Evolutionary conservation across 768 basidiomycete genomes (phyloP), one percentile per base, ranked within the genome.

Genomic region (Kwoniella sp.): DNA sequence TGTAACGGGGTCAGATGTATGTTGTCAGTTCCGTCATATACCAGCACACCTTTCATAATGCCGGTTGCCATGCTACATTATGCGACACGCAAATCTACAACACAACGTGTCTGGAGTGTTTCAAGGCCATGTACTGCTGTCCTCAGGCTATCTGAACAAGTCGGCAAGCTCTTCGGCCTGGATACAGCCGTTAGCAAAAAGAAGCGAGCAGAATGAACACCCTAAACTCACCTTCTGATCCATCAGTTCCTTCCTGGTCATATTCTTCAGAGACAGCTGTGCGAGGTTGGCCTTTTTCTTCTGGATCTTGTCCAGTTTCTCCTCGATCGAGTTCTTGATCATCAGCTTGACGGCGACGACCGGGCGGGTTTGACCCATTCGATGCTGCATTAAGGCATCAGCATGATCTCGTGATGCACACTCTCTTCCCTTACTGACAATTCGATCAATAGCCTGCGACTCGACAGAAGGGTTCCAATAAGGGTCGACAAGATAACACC

Each of bases 381-480:
- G 92, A 74, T 99, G 95, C 88, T 93, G 67, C 9, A 32, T 8
- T 8, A 32, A 32, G 8, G 11, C 0, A 5, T 10, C 3, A 25
- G 27, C 31, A 38, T 6, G 12, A 4, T 38, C 5, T 9, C 32
- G 19, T 28, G 6, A n/a, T 5, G 6, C 15, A n/a, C 6, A n/a
- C n/a, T n/a, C n/a, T n/a, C n/a, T n/a, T n/a, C n/a, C n/a, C 36
- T 34, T 37, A 79, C 87, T 74, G 64, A 95, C 90, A 60, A 95
- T 93, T 45, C 93, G 88, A 76, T 99, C 95, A 25, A 96, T 89
- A 17, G 92, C 93, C 75, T 96, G 93, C 67, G 95, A 91, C 77
- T 98, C 91, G 5, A 92, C 91, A 17, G 90, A 90, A 14, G 91
- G 91, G 65, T 95, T 95, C 90, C 91, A 96, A 73, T 95, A 96